Base-by-base conservation (phyloP, 2,329 filamentous ascomycete species). In the Dothidotthia symphoricarpi region DNA sequence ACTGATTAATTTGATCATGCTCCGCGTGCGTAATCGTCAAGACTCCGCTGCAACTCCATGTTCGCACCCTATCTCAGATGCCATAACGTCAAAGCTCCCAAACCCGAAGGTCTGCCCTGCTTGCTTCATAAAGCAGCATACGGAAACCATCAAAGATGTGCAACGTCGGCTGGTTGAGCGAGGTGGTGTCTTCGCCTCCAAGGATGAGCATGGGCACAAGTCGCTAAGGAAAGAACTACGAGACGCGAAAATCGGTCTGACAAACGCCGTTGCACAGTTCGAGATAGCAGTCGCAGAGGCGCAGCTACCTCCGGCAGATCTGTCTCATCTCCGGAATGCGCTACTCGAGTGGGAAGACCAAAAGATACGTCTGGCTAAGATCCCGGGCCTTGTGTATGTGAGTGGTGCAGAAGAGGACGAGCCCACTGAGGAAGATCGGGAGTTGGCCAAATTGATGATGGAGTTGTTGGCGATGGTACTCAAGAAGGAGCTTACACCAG, bases 371-470 rank as follows among this genome's bases (percentile, higher is more conserved):
- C 28, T 47, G n/a, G 28, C 34, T 16, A 38, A 37, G 15, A 35
- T 52, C 11, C 46, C 49, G 9, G 49, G 49, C 9, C 7, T 41
- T 12, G 22, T 8, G 15, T 36, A 47, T 26, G 19, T 39, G 6
- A 24, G 39, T 22, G 41, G 32, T 3, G 34, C 39, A 9, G 39
- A 41, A 16, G 39, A 47, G 15, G 24, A 31, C 7, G 41, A 41
- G 15, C 27, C 32, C 9, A 47, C 17, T 10, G 31, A 44, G 16
- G 39, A 41, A 13, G 47, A 47, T 3, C 31, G 38, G 15, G 27
- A 45, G 14, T 13, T 17, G 4, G 39, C 43, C 10, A 38, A 24
- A 33, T 17, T 33, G 11, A 43, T 43, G 33, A 34, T 46, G 7
- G 30, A 40, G 30, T 24, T 41, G 14, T 16, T 48, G 16, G 31